Evolutionary conservation across 2,329 filamentous ascomycete genomes (phyloP), one percentile per base, ranked within the genome.

Genomic region (Xylariales sp.): DNA sequence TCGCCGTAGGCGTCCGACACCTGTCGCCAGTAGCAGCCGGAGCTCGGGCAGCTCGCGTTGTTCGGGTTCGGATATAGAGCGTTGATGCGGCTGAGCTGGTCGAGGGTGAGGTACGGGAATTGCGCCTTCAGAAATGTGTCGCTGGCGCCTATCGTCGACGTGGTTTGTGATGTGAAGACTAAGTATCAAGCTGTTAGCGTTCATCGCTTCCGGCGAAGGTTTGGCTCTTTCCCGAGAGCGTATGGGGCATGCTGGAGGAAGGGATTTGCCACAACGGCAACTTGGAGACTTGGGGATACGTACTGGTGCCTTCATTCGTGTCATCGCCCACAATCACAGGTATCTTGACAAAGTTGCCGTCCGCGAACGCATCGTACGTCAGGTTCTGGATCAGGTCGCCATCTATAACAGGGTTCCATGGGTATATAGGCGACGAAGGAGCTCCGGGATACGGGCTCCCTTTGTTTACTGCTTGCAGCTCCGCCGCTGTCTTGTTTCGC

Each of bases 301-400:
- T 56, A 56, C 54, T 78, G 0, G 89, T 90, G 43, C 90, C 90
- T 77, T 90, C 90, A 76, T 93, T 88, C 3, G 87, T 88, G 76
- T 86, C 86, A 70, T 87, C 84, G 59, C 87, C 84, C 49, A 82
- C 84, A 18, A 90, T 83, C 0, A 83, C 78, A 0, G 88, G 88
- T 0, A 90, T 82, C 32, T 81, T 81, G 67, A 88, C 76, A 75
- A 88, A 87, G 6, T 81, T 82, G 0, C 85, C 86, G 16, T 83
- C 55, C 1, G 76, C 74, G 58, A 86, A 87, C 0, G 82, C 73
- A 1, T 76, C 80, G 68, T 89, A 88, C 0, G 86, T 83, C 16
- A 82, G 79, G 64, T 87, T 84, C 0, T 74, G 77, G 3, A 89
- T 78, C 14, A 89, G 76, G n/a, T 83, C 81, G 1, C 82, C 81